Conservation (phyloP, 1,284 basidiomycete species). For the Hypsizygus ulmarius region DNA sequence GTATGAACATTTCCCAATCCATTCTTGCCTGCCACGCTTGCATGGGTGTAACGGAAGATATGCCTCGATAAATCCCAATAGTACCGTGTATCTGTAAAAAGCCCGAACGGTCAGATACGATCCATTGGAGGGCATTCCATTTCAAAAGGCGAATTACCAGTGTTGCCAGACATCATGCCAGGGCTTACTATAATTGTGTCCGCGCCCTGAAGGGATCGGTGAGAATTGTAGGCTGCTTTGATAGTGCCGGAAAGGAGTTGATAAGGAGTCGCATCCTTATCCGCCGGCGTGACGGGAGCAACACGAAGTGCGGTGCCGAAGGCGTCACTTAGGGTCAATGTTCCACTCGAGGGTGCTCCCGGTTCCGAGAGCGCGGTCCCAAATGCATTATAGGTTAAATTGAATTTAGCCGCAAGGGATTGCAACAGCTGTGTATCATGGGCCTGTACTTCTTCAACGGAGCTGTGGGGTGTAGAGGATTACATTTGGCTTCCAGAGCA, state of each 20-base stretch:
- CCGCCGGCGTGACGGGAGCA: constrained; percentile 42
- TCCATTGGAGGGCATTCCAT: no score
- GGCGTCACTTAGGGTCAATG: constrained; percentile 37
- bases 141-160: constrained; percentile 23
- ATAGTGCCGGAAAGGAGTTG: constrained; percentile 45
- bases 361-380: constrained; percentile 37
- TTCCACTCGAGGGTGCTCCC: constrained; percentile 32
- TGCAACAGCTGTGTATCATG: constrained; percentile 43
- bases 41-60: constrained; percentile 54
- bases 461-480: constrained; percentile 27
- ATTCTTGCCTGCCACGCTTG: constrained; percentile 29
- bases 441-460: constrained; percentile 40
- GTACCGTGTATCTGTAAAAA: constrained; percentile 42
- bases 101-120: neutral
- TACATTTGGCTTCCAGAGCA: neutral
- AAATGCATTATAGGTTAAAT: constrained; percentile 55
- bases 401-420: constrained; percentile 43
- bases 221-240: constrained; percentile 42
- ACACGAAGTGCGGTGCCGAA: constrained; percentile 38
- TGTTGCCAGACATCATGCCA: constrained; percentile 38
- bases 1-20: constrained; percentile 56
- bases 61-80: constrained; percentile 50
- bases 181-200: constrained; percentile 33
- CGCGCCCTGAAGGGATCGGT: constrained; percentile 24
- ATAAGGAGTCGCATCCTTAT: constrained; percentile 37